Evolutionary conservation across 176 grass and related monocot species (phyloP), one percentile per base, ranked within the genome.

Genomic region (Avena sativa): DNA sequence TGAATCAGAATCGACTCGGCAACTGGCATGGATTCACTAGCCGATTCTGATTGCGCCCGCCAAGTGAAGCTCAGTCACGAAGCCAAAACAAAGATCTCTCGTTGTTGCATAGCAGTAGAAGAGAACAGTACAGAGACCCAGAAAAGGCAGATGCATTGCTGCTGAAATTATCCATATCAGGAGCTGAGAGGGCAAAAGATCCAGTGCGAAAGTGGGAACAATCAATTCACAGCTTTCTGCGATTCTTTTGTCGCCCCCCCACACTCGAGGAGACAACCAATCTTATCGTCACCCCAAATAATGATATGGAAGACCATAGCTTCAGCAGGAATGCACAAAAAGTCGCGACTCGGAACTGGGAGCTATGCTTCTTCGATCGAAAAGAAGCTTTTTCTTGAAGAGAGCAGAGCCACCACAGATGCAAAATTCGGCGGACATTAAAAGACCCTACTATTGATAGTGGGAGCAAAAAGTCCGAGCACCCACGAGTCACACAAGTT

Each of bases 381-480:
- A 64, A 61, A 64, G 4, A 5, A 13, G 48, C 26, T 5, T 52
- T 81, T 63, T 76, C 61, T 56, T 23, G 8, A 10, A 17, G 47
- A 44, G 60, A 16, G 25, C 4, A 2, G 77, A 76, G 64, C 71
- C 81, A 78, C 44, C 6, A 43, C 40, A 64, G 71, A 64, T 48
- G 32, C 65, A 78, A 74, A 57, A 49, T 49, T 77, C 32, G 52
- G 23, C 64, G 73, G 71, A 85, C 73, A 87, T 46, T 20, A 56
- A 67, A 40, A 66, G 78, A 91, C 47, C 78, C 83, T 86, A 91
- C 55, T 57, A 86, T 77, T 28, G 63, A 71, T 86, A 86, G 71
- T 16, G 12, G 55, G 74, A 25, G 13, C 10, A 15, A 88, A 15
- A 88, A 85, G 36, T 64, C 25, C 71, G 86, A 19, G 26, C 64